Evolutionary conservation across 2,329 filamentous ascomycete species (phyloP), one percentile per base, ranked within the genome.

Genomic region (Fusarium scirpi): DNA sequence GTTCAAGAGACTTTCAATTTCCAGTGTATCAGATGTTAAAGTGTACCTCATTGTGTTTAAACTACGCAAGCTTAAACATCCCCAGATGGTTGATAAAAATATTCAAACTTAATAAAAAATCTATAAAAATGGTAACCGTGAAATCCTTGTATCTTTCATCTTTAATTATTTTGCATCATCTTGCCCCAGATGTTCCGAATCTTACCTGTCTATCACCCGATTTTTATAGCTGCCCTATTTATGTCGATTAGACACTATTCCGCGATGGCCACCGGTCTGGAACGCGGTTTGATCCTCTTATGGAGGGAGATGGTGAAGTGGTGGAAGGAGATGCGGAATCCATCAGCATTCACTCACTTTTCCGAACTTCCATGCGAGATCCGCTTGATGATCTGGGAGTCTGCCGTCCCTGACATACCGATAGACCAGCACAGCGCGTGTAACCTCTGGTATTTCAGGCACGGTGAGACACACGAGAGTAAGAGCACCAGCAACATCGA

Each of bases 381-480:
- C 10, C 47, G 32, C 1, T 34, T 69, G 3, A 45, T 46, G 13
- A 54, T 69, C 3, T 69, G 66, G 66, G 24, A 62, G 25, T 18
- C 25, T 13, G 48, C 48, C 10, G 22, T 65, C 54, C 3, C 12
- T 9, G 10, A 46, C 8, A 40, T 8, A 20, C 4, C 20, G 16
- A 10, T n/a, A 16, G 58, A 60, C 16, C 4, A 6, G 5, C 12
- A 51, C 20, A 10, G 22, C 8, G n/a, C 6, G 11, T 44, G 30
- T 6, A 30, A 20, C 7, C n/a, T 45, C 27, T 51, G 22, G 20
- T 13, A 5, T 29, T 64, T 15, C 43, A 45, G 5, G 13, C 5
- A 6, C 7, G 8, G 11, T 18, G 18, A 25, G 4, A 15, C 20
- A 45, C 5, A n/a, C 7, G 34, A 45, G 24, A 45, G 22, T 8